These are phyloP conservation scores for Polyporus arcularius DNA, from an alignment of 768 basidiomycete genomes.

Conservation along the genomic window DNA sequence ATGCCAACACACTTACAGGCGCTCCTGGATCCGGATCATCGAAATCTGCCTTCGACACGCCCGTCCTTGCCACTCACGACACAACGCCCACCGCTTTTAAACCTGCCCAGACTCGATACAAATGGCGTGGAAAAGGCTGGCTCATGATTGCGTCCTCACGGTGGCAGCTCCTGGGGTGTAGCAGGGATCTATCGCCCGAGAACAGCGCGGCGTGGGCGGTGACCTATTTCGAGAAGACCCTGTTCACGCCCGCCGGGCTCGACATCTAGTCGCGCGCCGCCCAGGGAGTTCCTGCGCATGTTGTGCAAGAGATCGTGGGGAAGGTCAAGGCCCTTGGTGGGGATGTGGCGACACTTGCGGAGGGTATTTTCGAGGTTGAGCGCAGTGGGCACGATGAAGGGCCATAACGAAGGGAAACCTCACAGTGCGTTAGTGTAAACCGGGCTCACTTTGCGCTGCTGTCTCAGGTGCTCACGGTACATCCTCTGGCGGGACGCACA, in stretches of 20 bases:
- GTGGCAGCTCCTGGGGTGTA: constrained; percentile 44
- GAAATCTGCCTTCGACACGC: too few relatives aligned
- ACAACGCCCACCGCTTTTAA: not conserved
- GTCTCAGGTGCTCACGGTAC: too few relatives aligned
- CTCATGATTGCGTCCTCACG: constrained; percentile 38
- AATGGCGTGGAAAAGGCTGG: constrained; percentile 41
- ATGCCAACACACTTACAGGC: not conserved
- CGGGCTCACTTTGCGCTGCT: too few relatives aligned
- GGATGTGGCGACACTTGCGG: constrained; percentile 22
- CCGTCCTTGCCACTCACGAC: too few relatives aligned
- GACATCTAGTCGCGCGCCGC: constrained; percentile 38
- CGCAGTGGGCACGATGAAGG: constrained; percentile 6
- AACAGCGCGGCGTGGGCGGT: constrained; percentile 26
- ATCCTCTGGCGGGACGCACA: too few relatives aligned
- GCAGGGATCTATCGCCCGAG: constrained; percentile 6
- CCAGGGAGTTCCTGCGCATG: constrained; percentile 12
- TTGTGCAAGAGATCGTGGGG: constrained; percentile 20
- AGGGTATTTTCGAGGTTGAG: constrained; percentile 27
- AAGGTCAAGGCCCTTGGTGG: constrained; percentile 22
- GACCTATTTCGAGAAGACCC: constrained; percentile 42
- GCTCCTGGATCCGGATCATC: too few relatives aligned
- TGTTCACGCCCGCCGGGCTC: constrained; percentile 46
- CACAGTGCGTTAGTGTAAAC: too few relatives aligned
- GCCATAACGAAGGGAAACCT: too few relatives aligned
- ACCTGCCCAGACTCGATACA: constrained; percentile 26